Evolutionary conservation across 2,329 filamentous ascomycete species (phyloP), one percentile per base, ranked within the genome.

Genomic region (Bipolaris bicolor): DNA sequence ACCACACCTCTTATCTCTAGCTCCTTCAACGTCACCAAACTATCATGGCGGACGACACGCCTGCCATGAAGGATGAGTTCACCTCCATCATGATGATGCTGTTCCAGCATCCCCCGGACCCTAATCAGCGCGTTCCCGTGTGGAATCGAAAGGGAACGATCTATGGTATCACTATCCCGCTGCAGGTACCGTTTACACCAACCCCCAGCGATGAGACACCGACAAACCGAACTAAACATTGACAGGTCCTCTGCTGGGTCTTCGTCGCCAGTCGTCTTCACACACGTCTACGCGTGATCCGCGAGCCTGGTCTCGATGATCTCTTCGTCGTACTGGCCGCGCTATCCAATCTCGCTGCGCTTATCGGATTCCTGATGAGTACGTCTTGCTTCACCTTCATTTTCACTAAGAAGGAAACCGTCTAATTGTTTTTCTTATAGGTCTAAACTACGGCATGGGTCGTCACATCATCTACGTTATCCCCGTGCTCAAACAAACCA

Each of bases 281-380:
- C 41, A 70, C 66, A 45, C 63, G 70, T n/a, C 51, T 70, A 13
- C 58, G 54, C 16, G 50, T 72, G 3, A 58, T 72, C 15, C 65
- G 67, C 29, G 65, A 73, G 24, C 67, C 68, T 5, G 69, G 74
- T n/a, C 70, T 70, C 65, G 73, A 76, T 51, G 74, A 76, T 46
- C 49, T 69, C n/a, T 64, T 74, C 5, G 71, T 76, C 22, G 56
- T 72, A 10, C 36, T 74, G 15, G 70, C 69, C 16, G 63, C 59
- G 11, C 7, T 71, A 1, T 58, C 71, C 24, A 71, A 70, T 29
- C 50, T 73, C 10, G 43, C 60, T 16, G 60, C 62, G 18, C 49
- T 71, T 13, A 49, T 69, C 10, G 54, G 49, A 7, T 68, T 71
- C 24, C 62, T 68, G 22, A 56, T 50, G 37, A 55, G 70, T 71